A percentile compares a stretch with the other conserved stretches of the same genome.
Conservation (phyloP, 441 rosid genomes). For the Adansonia madagascariensis region DNA sequence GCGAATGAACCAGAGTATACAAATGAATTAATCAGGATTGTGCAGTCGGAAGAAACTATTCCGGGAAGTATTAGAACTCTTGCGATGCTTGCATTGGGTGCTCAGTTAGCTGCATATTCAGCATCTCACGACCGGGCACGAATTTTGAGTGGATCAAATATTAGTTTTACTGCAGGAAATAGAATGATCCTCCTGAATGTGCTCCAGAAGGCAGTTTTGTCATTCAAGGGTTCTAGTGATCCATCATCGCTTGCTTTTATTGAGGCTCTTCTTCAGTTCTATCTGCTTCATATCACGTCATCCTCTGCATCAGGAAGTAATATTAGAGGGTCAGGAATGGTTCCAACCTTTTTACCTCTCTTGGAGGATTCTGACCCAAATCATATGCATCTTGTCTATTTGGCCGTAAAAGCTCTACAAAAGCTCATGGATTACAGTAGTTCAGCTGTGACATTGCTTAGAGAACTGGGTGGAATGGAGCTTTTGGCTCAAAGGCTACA, state of each 20-base stretch:
- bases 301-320: constrained; percentile 90
- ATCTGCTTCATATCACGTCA: constrained; percentile 93
- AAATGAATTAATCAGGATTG: constrained; percentile 91
- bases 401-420: constrained; percentile 90
- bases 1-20: constrained; percentile 99
- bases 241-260: constrained; percentile 90
- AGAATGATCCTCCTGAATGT: constrained; percentile 93
- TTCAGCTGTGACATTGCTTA: constrained; percentile 85
- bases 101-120: constrained; percentile 93
- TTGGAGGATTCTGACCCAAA: constrained; percentile 84
- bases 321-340: constrained; percentile 96
- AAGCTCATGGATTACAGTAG: constrained; percentile 70
- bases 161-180: constrained; percentile 92
- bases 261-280: constrained; percentile 96
- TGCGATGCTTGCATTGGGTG: constrained; percentile 95
- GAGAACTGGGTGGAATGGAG: constrained; percentile 94
- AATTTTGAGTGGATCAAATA: constrained; percentile 88
- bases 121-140: constrained; percentile 97
- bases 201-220: constrained; percentile 91
- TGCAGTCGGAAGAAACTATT: constrained; percentile 85
- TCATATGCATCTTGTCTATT: constrained; percentile 89
- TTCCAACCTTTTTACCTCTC: constrained; percentile 91
- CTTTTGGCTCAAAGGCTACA: constrained; percentile 90
- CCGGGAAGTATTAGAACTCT: constrained; percentile 91
- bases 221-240: constrained; percentile 79